Evolutionary conservation across 768 basidiomycete genomes (phyloP).

Genomic region (Kwoniella bestiolae): DNA sequence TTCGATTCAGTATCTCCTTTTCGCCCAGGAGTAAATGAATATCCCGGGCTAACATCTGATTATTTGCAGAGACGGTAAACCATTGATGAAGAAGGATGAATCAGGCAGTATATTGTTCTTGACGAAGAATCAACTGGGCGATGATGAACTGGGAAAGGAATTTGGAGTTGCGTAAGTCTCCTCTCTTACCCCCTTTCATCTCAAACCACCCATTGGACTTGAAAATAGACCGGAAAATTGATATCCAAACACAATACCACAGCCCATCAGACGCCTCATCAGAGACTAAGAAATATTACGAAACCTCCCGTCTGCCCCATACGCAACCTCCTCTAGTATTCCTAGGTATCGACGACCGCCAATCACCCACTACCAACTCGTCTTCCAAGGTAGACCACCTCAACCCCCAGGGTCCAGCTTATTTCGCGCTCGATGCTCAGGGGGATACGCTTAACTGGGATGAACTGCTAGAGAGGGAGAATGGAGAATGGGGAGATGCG

Average conservation of each 20-base stretch:
- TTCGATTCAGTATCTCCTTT: neutral
- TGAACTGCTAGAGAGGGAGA: slow-evolving; percentile 54
- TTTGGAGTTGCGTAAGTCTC: slow-evolving; percentile 39
- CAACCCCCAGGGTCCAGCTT: slow-evolving; percentile 77
- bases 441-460: slow-evolving; percentile 57
- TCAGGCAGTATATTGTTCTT: slow-evolving; percentile 68
- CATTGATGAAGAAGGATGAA: slow-evolving; percentile 58
- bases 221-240: no score
- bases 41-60: slow-evolving; percentile 59
- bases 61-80: slow-evolving; percentile 57
- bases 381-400: slow-evolving; percentile 70
- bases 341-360: slow-evolving; percentile 55
- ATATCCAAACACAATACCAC: neutral
- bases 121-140: slow-evolving; percentile 75
- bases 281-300: slow-evolving; percentile 59
- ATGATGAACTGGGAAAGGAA: slow-evolving; percentile 57
- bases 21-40: no score
- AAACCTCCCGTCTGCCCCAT: slow-evolving; percentile 43
- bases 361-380: slow-evolving; percentile 30
- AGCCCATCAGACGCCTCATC: slow-evolving; percentile 1
- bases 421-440: slow-evolving; percentile 79
- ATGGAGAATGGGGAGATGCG: slow-evolving; percentile 59
- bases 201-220: no score
- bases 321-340: slow-evolving; percentile 48
- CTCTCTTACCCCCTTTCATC: no score